Evolutionary conservation across 1,139 yeast genomes (phyloP).

Genomic region (Taphrina deformans): DNA sequence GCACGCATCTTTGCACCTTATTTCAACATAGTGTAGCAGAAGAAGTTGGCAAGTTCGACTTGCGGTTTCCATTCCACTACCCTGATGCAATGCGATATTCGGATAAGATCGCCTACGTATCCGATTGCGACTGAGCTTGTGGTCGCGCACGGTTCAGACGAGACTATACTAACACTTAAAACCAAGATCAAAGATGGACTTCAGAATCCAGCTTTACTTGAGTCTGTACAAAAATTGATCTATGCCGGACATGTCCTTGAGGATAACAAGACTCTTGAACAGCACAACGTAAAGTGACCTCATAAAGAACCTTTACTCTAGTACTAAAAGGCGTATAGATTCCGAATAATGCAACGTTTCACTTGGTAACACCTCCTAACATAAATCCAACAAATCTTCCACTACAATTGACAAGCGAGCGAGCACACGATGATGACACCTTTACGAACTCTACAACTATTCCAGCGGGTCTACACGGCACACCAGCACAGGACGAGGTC

Average conservation of each 20-base stretch:
- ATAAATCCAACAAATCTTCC: neutral
- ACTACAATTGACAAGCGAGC: neutral
- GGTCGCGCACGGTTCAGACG: slow-evolving; percentile 84
- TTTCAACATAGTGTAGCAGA: too few relatives aligned
- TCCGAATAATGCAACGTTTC: slow-evolving; percentile 18
- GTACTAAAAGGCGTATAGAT: neutral
- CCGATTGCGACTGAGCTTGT: slow-evolving; percentile 17
- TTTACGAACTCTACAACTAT: too few relatives aligned
- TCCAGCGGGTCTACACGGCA: too few relatives aligned
- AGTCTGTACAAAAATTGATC: slow-evolving; percentile 99
- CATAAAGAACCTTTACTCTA: neutral
- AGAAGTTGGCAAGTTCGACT: too few relatives aligned
- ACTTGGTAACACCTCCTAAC: slow-evolving; percentile 17
- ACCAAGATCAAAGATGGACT: slow-evolving; percentile 80
- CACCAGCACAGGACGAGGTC: too few relatives aligned
- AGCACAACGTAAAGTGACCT: slow-evolving; percentile 94
- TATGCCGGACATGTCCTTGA: slow-evolving; percentile 99
- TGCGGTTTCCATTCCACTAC: too few relatives aligned
- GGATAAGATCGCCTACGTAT: slow-evolving; percentile 28
- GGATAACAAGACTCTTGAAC: slow-evolving; percentile 98
- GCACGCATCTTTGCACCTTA: too few relatives aligned
- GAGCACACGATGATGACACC: neutral
- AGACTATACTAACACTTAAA: slow-evolving; percentile 98
- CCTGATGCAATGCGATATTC: slow-evolving; percentile 19
- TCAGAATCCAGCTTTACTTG: slow-evolving; percentile 97